A percentile compares a stretch with the other conserved stretches of the same genome.
Evolutionary conservation across 495 filamentous ascomycete genomes (phyloP).

Genomic region (Penicillium nucicola): DNA sequence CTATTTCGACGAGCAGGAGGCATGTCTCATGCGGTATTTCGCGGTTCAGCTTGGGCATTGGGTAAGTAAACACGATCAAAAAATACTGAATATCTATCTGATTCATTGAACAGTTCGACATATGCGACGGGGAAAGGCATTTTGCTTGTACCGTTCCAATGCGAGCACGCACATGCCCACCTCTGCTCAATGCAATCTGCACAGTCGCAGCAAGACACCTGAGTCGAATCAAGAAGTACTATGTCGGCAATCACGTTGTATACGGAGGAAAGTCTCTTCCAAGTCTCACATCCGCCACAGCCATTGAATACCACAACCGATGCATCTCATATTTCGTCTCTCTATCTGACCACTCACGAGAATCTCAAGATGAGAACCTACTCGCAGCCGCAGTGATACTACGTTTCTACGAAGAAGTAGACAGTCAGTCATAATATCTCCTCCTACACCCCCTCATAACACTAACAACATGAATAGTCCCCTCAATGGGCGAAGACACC

Average conservation of each 20-base stretch:
- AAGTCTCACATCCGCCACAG: slow-evolving; percentile 14
- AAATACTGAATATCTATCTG: not conserved
- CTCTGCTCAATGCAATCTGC: slow-evolving; percentile 31
- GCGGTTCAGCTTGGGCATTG: slow-evolving; percentile 25
- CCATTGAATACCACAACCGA: slow-evolving; percentile 20
- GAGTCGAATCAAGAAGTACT: slow-evolving; percentile 17
- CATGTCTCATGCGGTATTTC: slow-evolving; percentile 32
- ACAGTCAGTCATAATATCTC: slow-evolving; percentile 9
- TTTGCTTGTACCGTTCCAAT: slow-evolving; percentile 31
- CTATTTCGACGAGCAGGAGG: slow-evolving; percentile 21
- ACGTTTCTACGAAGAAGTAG: slow-evolving; percentile 31
- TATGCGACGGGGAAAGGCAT: slow-evolving; percentile 24
- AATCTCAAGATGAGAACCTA: slow-evolving; percentile 22
- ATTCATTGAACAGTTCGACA: slow-evolving; percentile 15
- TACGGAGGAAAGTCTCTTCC: slow-evolving; percentile 19
- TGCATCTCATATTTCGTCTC: slow-evolving; percentile 19
- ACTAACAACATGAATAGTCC: not conserved
- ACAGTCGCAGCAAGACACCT: slow-evolving; percentile 30
- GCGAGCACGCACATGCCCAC: slow-evolving; percentile 26
- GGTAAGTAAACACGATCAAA: slow-evolving; percentile 9
- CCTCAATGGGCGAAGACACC: slow-evolving; percentile 5
- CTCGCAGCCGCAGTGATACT: slow-evolving; percentile 24
- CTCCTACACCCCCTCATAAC: not conserved
- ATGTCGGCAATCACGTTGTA: slow-evolving; percentile 11
- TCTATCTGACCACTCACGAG: slow-evolving; percentile 8